Base-by-base conservation (phyloP, 805 yeast species). In the Wickerhamiella kurtzmanii region DNA sequence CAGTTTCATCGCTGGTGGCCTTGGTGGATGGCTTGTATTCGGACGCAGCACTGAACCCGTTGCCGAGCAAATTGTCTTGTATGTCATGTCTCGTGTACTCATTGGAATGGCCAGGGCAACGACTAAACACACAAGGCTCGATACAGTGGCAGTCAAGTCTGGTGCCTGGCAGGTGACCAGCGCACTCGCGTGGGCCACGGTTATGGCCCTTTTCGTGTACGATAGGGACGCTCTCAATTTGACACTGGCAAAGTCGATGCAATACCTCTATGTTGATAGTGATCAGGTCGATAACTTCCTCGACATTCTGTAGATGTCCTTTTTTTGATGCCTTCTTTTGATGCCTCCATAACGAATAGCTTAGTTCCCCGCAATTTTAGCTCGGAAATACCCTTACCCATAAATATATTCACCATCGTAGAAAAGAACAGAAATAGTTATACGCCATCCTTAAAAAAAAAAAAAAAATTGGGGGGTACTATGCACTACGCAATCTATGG, bases 41-140 rank as follows among this genome's bases (percentile, higher is more conserved):
- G 73, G 74, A 0, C 50, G 51, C 9, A 48, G 51, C 61, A 50
- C 65, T 60, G 17, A 72, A 68, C 3, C 53, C 4, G 78, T 81
- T 22, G 70, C 82, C n/a, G 80, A 77, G 51, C 88, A 82, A 61
- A 74, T 82, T 53, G 82, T 87, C 1, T 68, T 82, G 44, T 82
- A 82, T 56, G 80, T 85, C 51, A 73, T 79, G 47, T 76, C 85
- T 2, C 68, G 94, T 39, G 84, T 80, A 3, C 58, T 76, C 44
- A 58, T 83, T 38, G 89, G 76, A 56, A 69, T 72, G 40, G 43
- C 73, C 11, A 70, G 69, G 18, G 45, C 56, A 46, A 37, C 45
- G 47, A 46, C 49, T 11, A 32, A 41, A 11, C 35, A 56, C 15
- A 50, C 54, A 11, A 22, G 41, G n/a, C 40, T 48, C 21, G 44